Conservation (phyloP, 192 early-diverging fungal species). For the Coemansia sp. region DNA sequence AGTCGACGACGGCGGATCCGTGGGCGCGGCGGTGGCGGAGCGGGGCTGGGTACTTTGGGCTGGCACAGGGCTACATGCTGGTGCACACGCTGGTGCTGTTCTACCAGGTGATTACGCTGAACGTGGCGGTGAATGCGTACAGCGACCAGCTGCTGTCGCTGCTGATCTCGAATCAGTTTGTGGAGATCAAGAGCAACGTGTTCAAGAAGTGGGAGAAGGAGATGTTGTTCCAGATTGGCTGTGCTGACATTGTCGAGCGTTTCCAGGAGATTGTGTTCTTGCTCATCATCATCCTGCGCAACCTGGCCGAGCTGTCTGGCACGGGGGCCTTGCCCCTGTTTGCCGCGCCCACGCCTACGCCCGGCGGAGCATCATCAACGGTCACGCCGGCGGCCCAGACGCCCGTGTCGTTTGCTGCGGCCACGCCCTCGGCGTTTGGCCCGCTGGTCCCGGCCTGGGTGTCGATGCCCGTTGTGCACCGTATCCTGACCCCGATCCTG, state of each 20-base stretch:
- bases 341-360: slow-evolving; percentile 3
- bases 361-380: background rate
- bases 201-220: slow-evolving; percentile 97
- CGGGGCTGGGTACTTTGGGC: slow-evolving; percentile 53
- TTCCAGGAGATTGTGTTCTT: slow-evolving; percentile 88
- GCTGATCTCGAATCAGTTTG: slow-evolving; percentile 95
- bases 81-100: slow-evolving; percentile 87
- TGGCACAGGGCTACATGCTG: slow-evolving; percentile 82
- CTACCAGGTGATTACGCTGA: slow-evolving; percentile 93
- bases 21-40: slow-evolving; percentile 34
- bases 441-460: slow-evolving; percentile 61
- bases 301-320: slow-evolving; percentile 77
- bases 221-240: slow-evolving; percentile 92
- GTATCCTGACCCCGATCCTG: slow-evolving; percentile 70
- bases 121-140: slow-evolving; percentile 94
- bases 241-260: slow-evolving; percentile 93
- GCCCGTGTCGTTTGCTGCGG: slow-evolving; percentile 32
- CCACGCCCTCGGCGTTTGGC: slow-evolving; percentile 51
- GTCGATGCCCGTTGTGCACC: slow-evolving; percentile 56
- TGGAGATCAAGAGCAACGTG: slow-evolving; percentile 95
- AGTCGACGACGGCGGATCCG: slow-evolving; percentile 57
- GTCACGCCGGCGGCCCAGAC: slow-evolving; percentile 25
- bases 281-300: slow-evolving; percentile 83
- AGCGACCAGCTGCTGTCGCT: slow-evolving; percentile 91
- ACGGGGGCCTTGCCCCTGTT: slow-evolving; percentile 51